Evolutionary conservation across 179 eudicot genomes (phyloP).

Genomic region (Beta lomatogona): DNA sequence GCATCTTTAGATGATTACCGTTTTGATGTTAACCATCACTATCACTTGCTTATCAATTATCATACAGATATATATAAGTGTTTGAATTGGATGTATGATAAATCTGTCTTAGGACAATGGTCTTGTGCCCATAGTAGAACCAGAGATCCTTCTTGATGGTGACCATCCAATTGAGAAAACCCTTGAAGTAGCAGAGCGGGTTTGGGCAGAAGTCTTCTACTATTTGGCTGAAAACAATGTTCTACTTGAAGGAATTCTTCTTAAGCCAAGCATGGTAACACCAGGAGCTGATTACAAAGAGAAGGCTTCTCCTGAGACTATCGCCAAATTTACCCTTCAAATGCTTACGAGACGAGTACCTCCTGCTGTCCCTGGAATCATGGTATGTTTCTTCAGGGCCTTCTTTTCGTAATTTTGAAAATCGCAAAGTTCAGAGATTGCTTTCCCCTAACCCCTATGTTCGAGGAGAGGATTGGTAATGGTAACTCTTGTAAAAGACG

Average conservation of each 20-base stretch:
- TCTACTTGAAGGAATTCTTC: conserved; percentile 58
- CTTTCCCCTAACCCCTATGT: no score
- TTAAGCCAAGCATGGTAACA: conserved; percentile 72
- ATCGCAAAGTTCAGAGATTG: not conserved
- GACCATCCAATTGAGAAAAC: conserved; percentile 65
- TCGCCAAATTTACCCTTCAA: conserved; percentile 49
- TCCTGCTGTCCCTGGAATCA: conserved; percentile 67
- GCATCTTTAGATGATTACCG: no score
- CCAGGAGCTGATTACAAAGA: conserved; percentile 65
- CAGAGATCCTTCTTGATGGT: conserved; percentile 61
- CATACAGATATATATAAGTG: not conserved
- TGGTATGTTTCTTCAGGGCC: conserved; percentile 36
- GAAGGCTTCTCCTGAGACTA: conserved; percentile 53
- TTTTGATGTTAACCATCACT: not conserved
- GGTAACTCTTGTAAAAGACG: no score
- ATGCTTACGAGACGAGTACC: conserved; percentile 53
- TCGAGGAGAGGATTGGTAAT: no score
- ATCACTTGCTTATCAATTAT: not conserved
- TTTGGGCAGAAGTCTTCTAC: conserved; percentile 65
- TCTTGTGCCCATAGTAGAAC: conserved; percentile 66
- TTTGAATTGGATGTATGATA: not conserved
- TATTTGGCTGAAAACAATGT: conserved; percentile 63
- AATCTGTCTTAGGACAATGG: conserved; percentile 49
- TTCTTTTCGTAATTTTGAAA: not conserved
- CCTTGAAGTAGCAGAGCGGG: conserved; percentile 54